phyloP scores from a whole-genome alignment of 371 early-diverging fungal species.

The Mortierella sp. region DNA sequence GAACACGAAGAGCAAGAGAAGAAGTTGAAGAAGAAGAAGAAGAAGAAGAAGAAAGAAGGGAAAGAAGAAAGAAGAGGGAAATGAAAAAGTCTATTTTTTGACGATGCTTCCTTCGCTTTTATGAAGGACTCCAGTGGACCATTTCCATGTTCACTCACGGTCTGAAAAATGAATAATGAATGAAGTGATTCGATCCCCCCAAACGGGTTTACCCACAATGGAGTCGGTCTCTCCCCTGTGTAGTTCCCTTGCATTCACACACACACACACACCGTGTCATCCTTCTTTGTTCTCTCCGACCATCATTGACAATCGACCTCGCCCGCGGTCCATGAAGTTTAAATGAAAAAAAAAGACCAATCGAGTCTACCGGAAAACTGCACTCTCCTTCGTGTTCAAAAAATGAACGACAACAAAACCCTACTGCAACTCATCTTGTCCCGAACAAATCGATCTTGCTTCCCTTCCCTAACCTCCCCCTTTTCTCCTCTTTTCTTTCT shows the following conservation, averaged over 20 bases:
- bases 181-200: not conserved
- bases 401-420: too few species aligned
- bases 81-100: too few species aligned
- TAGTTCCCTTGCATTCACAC: not conserved
- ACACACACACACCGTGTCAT: too few species aligned
- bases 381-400: too few species aligned
- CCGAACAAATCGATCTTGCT: too few species aligned
- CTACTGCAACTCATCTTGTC: too few species aligned
- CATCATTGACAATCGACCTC: not conserved
- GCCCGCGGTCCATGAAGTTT: constrained; percentile 8
- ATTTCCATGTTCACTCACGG: too few species aligned
- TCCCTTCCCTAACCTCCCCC: too few species aligned
- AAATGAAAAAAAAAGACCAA: constrained; percentile 8
- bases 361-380: not conserved
- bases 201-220: not conserved
- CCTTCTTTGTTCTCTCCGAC: not conserved
- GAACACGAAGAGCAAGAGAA: not conserved
- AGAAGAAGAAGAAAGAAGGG: not conserved
- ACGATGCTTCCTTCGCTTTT: too few species aligned
- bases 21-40: not conserved
- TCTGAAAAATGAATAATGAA: not conserved
- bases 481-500: not conserved
- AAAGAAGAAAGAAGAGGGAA: not conserved
- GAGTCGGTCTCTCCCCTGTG: not conserved
- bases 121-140: too few species aligned